phyloP scores from a whole-genome alignment of 83 land plant species.

The Picea abies region DNA sequence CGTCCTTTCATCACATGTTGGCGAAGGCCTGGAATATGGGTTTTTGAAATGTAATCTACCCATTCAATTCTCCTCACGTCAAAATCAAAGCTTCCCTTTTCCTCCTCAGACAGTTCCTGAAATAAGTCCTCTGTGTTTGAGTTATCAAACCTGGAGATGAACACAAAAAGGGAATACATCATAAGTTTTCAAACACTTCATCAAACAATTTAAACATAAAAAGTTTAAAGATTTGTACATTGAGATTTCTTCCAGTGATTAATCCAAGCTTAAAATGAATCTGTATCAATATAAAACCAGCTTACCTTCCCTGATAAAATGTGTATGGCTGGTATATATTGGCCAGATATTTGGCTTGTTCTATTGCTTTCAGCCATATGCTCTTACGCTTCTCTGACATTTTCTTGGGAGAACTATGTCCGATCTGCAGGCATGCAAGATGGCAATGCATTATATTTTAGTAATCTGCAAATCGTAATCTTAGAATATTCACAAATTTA shows the following conservation, averaged over 20 bases:
- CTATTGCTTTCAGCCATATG: conserved; percentile 50
- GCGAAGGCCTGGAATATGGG: conserved; percentile 84
- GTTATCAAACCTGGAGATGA: conserved; percentile 68
- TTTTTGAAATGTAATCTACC: conserved; percentile 70
- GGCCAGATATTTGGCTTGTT: conserved; percentile 80
- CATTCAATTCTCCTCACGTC: conserved; percentile 71
- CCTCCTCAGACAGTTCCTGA: conserved; percentile 64
- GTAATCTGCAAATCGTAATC: background rate
- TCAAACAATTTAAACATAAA: no score
- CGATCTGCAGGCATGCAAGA: background rate
- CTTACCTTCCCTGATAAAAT: conserved; percentile 81
- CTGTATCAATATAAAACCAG: no score
- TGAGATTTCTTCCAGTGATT: no score
- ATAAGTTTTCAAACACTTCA: no score
- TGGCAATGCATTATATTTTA: conserved; percentile 15
- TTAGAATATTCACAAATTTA: background rate
- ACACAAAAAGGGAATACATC: background rate
- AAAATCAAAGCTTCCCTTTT: conserved; percentile 60
- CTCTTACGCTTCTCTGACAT: conserved; percentile 34
- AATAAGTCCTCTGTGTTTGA: conserved; percentile 57
- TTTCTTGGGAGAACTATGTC: conserved; percentile 18
- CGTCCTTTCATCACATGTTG: conserved; percentile 84
- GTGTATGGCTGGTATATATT: conserved; percentile 80
- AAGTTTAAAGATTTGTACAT: no score
- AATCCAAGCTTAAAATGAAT: no score